These are phyloP conservation scores for Coemansia sp. DNA, from an alignment of 192 early-diverging fungal species.

Conservation along the genomic window DNA sequence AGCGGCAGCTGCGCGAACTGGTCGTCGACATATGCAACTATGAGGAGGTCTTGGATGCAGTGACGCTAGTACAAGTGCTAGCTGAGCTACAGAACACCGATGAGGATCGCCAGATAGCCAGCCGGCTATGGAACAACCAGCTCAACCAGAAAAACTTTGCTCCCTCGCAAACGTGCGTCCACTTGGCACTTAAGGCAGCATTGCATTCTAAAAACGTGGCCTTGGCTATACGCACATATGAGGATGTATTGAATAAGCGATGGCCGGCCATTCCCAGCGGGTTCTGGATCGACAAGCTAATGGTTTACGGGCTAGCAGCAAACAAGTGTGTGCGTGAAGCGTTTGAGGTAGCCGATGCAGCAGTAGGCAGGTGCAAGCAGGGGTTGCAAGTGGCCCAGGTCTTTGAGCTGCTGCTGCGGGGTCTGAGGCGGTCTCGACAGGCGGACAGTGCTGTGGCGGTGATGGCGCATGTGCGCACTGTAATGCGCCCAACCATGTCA, in stretches of 20 bases:
- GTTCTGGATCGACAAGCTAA: conserved; percentile 43
- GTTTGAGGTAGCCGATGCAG: conserved; percentile 29
- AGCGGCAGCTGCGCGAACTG: conserved; percentile 18
- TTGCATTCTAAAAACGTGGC: conserved; percentile 19
- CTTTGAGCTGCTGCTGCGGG: conserved; percentile 42
- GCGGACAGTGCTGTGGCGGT: conserved; percentile 23
- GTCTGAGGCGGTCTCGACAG: conserved; percentile 23
- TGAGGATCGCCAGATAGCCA: conserved; percentile 31
- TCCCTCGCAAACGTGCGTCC: conserved; percentile 37
- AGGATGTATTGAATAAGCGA: conserved; percentile 16
- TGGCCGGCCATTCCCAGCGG: conserved; percentile 27
- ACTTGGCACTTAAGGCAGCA: conserved; percentile 35
- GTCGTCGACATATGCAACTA: conserved; percentile 15
- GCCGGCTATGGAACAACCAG: conserved; percentile 32
- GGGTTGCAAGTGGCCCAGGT: conserved; percentile 37
- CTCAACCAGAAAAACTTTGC: conserved; percentile 12
- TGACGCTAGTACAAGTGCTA: conserved; percentile 16
- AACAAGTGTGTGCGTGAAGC: conserved; percentile 28
- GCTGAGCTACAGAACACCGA: conserved; percentile 24
- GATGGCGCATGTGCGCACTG: conserved; percentile 32
- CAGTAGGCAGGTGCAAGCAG: neutral
- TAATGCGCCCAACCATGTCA: conserved; percentile 23
- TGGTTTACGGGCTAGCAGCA: conserved; percentile 48
- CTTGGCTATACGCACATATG: conserved; percentile 32
- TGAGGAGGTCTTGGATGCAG: conserved; percentile 12